Base-by-base conservation (phyloP, 306 rosid genomes). In the Castanea sativa region DNA sequence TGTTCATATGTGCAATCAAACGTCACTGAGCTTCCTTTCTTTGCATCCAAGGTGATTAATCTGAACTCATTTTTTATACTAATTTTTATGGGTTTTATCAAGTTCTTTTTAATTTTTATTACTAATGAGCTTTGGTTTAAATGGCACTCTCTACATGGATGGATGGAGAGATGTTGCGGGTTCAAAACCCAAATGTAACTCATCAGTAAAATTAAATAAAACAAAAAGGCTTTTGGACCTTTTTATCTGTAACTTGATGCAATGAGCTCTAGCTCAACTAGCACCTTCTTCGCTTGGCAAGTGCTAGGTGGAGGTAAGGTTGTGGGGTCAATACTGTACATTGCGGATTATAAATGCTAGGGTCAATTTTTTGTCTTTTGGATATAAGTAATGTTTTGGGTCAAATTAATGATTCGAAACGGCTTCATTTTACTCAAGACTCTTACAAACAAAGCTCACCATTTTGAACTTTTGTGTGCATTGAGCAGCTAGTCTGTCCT, bases 21-120 rank as follows among this genome's bases (percentile, higher is more conserved):
- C 53, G 70, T 95, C 81, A 86, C 97, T 18, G 98, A 95, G 35
- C 97, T 95, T 71, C 98, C 99, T 69, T 95, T 93, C 99, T 95
- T 95, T 81, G 97, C 99, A 75, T 95, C 99, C 25, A 91, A 95
- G 99, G 99, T 95, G 63, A 85, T 73, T 68, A 71, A 75, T 74
- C 73, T 58, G 12, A 30, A 53, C 65, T 81, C 9, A 3, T 20
- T 5, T 5, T 70, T 23, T 19, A 38, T 18, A 4, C 73, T 20
- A 41, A 41, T 78, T 27, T 74, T 58, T 73, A 14, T 55, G 27
- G 59, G 45, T 38, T 10, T 52, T 49, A 3, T 20, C 45, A 70
- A 2, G 19, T 63, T 63, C 43, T 63, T 63, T 29, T 63, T 33
- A 27, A 33, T 18, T 29, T 61, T 29, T 29, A 6, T 29, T 16